Percentiles rank a stretch among this genome's conserved stretches.
Evolutionary conservation across 805 yeast species (phyloP).

Genomic region (Metschnikowia aberdeeniae): DNA sequence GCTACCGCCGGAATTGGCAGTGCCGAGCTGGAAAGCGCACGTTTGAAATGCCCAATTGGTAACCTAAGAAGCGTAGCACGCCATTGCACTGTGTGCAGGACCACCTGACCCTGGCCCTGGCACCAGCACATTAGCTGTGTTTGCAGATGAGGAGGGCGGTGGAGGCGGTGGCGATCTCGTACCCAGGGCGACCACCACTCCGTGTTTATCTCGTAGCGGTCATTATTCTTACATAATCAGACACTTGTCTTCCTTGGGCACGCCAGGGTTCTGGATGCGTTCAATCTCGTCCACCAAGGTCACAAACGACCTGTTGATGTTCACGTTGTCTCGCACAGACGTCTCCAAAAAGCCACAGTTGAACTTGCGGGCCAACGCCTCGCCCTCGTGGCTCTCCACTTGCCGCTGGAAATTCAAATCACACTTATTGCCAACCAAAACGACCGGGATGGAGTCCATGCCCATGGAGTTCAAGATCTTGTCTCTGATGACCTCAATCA

Average conservation of each 20-base stretch:
- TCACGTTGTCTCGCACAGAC: conserved; percentile 44
- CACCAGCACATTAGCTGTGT: too few species aligned
- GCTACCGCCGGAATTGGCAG: too few species aligned
- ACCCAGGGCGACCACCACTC: too few species aligned
- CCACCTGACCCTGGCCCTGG: too few species aligned
- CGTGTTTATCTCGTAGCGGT: background rate
- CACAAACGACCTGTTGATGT: conserved; percentile 54
- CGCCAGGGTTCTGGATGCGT: conserved; percentile 50
- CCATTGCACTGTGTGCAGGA: too few species aligned
- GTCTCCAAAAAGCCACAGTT: conserved; percentile 47
- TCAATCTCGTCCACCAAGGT: conserved; percentile 57
- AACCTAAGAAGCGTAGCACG: too few species aligned
- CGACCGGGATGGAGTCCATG: conserved; percentile 44
- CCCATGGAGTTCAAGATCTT: conserved; percentile 71
- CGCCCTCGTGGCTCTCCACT: conserved; percentile 27
- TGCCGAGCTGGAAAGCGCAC: too few species aligned
- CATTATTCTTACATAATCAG: conserved; percentile 33
- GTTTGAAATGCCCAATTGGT: too few species aligned
- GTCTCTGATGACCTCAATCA: conserved; percentile 73
- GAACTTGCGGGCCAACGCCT: conserved; percentile 39
- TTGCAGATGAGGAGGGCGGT: too few species aligned
- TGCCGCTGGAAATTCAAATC: conserved; percentile 19
- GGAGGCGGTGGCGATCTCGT: too few species aligned
- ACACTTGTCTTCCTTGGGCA: conserved; percentile 48
- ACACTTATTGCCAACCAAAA: conserved; percentile 27